A percentile compares a stretch with the other conserved stretches of the same genome.
These are phyloP conservation scores for Nicotiana undulata DNA, from an alignment of 257 asterid species.

Conservation along the genomic window DNA sequence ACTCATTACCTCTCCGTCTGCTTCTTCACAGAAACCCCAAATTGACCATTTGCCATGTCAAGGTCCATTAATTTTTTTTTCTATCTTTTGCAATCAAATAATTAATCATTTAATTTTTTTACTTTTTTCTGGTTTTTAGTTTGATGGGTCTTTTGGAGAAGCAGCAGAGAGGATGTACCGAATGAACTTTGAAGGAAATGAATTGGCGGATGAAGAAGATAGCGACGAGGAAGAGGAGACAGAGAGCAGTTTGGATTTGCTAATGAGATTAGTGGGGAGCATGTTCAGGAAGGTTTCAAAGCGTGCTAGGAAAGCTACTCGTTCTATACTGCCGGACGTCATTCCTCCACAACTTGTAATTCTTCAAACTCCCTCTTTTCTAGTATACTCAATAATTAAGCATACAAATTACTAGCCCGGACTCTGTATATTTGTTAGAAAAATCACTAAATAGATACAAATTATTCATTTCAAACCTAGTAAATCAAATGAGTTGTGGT, in stretches of 20 bases:
- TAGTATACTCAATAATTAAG: background rate
- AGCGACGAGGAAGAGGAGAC: constrained; percentile 26
- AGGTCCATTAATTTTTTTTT: constrained; percentile 9
- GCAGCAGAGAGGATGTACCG: constrained; percentile 18
- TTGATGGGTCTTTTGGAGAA: constrained; percentile 13
- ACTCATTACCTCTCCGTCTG: background rate
- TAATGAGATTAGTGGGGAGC: constrained; percentile 23
- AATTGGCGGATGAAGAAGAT: constrained; percentile 15
- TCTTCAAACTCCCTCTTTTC: background rate
- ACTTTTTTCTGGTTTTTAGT: background rate
- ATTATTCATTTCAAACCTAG: no score
- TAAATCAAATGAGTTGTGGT: no score
- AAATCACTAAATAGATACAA: no score
- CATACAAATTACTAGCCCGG: background rate
- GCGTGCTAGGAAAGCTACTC: constrained; percentile 28
- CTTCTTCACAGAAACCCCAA: background rate
- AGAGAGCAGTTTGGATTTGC: constrained; percentile 28
- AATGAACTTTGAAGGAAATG: constrained; percentile 16
- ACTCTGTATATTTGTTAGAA: no score
- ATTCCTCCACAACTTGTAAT: constrained; percentile 32
- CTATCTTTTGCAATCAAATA: background rate
- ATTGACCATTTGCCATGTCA: constrained; percentile 9
- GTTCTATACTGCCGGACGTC: constrained; percentile 25
- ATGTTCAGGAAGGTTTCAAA: constrained; percentile 29
- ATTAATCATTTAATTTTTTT: background rate